These are phyloP conservation scores for Colletotrichum tamarilloi DNA, from an alignment of 2,329 filamentous ascomycete species.

Conservation along the genomic window DNA sequence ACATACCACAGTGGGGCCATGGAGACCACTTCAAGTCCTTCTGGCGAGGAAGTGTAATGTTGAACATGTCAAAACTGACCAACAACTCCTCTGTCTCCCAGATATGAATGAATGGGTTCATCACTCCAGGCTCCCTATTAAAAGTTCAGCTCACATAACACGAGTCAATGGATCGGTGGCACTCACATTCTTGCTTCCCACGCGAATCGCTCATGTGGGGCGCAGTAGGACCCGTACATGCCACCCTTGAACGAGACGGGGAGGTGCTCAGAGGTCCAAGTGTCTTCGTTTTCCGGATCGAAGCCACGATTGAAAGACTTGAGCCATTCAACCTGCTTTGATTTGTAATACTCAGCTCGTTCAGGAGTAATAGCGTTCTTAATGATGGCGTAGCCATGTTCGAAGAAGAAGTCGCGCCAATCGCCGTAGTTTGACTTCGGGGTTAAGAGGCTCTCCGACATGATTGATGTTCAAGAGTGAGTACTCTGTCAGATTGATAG, in stretches of 20 bases:
- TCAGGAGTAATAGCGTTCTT: constrained; percentile 51
- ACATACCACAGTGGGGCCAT: constrained; percentile 19
- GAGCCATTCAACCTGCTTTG: constrained; percentile 55
- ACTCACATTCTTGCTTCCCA: constrained; percentile 52
- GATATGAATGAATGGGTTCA: constrained; percentile 53
- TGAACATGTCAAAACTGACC: constrained; percentile 47
- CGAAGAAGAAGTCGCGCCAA: constrained; percentile 56
- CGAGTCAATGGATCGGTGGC: background rate
- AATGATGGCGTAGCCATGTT: constrained; percentile 53
- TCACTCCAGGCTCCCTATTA: constrained; percentile 48
- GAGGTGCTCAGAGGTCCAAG: constrained; percentile 56
- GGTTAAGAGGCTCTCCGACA: constrained; percentile 11
- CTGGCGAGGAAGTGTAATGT: constrained; percentile 51
- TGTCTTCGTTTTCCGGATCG: constrained; percentile 48
- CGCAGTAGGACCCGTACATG: constrained; percentile 53
- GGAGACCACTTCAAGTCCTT: constrained; percentile 22
- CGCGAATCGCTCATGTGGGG: constrained; percentile 53
- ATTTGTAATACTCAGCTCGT: constrained; percentile 50
- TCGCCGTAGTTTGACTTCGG: constrained; percentile 19
- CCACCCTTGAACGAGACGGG: constrained; percentile 55
- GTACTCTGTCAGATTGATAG: no score
- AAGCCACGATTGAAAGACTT: constrained; percentile 53
- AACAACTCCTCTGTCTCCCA: constrained; percentile 48
- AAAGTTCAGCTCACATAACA: background rate
- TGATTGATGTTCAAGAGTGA: background rate